Evolutionary conservation across 2,329 filamentous ascomycete genomes (phyloP).

Genomic region (Alternaria metachromatica): DNA sequence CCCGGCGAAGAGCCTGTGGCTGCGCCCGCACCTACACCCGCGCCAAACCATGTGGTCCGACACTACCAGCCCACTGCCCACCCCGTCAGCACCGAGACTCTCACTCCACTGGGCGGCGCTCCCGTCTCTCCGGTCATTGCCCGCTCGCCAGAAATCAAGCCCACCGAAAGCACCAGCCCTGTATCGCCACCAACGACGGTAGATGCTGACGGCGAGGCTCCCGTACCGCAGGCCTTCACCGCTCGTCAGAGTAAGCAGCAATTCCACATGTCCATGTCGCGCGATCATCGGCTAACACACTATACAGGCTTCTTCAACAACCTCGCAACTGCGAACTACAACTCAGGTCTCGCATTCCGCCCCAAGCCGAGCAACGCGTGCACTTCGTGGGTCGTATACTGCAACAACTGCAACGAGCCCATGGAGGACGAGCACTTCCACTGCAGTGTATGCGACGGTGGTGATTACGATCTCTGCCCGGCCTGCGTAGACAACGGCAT

Average conservation of each 20-base stretch:
- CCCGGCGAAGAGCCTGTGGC: slow-evolving; percentile 57
- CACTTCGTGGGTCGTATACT: slow-evolving; percentile 81
- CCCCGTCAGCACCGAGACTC: slow-evolving; percentile 38
- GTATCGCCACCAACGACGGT: slow-evolving; percentile 29
- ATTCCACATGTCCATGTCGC: not conserved
- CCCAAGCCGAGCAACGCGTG: slow-evolving; percentile 47
- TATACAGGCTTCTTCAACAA: slow-evolving; percentile 39
- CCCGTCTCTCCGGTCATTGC: slow-evolving; percentile 38
- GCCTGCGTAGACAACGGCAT: slow-evolving; percentile 77
- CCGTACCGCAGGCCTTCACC: slow-evolving; percentile 52
- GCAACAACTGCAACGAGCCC: slow-evolving; percentile 83
- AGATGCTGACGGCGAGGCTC: slow-evolving; percentile 46
- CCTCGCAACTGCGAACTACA: slow-evolving; percentile 35
- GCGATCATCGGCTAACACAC: slow-evolving; percentile 14
- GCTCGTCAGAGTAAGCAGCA: slow-evolving; percentile 38
- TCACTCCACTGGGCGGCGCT: slow-evolving; percentile 27
- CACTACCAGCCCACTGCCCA: slow-evolving; percentile 26
- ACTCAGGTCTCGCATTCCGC: slow-evolving; percentile 47
- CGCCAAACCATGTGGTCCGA: slow-evolving; percentile 17
- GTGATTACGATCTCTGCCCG: slow-evolving; percentile 92
- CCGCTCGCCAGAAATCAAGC: slow-evolving; percentile 31
- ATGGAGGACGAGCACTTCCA: slow-evolving; percentile 89
- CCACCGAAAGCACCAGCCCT: slow-evolving; percentile 26
- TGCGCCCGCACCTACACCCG: slow-evolving; percentile 20
- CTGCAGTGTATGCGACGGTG: slow-evolving; percentile 89